These are phyloP conservation scores for Aegilops speltoides DNA, from an alignment of 176 grass and related monocot genomes.

Conservation along the genomic window DNA sequence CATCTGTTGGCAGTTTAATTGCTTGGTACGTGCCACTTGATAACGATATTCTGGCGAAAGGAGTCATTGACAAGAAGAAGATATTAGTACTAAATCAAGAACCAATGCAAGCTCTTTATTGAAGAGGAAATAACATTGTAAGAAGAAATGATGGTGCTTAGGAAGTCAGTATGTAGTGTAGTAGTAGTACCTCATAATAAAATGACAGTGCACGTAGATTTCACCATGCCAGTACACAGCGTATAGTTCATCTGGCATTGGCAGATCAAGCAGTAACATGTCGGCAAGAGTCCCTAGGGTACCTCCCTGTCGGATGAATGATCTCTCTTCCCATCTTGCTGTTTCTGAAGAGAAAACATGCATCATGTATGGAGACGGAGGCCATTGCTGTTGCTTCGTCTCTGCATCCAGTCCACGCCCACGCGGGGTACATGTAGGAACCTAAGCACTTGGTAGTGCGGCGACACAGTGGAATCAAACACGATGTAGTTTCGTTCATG, in stretches of 20 bases:
- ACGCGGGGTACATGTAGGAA: neutral
- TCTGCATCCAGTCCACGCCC: neutral
- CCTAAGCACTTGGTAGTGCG: neutral
- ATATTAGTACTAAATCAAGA: neutral
- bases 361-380: neutral
- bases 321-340: neutral
- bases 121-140: no score
- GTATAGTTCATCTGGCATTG: neutral
- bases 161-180: no score
- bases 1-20: neutral
- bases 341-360: slow-evolving; percentile 3
- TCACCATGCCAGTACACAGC: neutral
- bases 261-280: neutral
- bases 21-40: neutral
- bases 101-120: neutral
- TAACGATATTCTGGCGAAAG: neutral
- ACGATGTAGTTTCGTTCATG: neutral
- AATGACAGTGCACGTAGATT: neutral
- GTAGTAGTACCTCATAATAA: neutral
- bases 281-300: neutral
- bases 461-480: neutral
- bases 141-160: no score
- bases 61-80: neutral
- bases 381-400: neutral
- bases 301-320: neutral